Conservation (phyloP, 2,329 filamentous ascomycete species). For the Epichloe sp. region DNA sequence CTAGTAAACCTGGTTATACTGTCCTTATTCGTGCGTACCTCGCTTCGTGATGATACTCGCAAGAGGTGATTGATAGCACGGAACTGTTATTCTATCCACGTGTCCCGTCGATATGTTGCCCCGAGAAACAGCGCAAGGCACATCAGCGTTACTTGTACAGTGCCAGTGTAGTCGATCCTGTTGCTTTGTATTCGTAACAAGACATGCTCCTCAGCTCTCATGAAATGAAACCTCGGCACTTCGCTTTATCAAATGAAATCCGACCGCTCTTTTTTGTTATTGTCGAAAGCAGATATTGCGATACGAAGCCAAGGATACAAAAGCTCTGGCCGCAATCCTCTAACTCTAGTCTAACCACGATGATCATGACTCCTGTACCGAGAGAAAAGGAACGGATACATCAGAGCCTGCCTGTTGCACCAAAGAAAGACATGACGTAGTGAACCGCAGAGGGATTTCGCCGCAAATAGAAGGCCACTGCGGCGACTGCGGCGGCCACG, state of each 20-base stretch:
- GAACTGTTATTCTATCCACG: background rate
- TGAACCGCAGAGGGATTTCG: slow-evolving; percentile 24
- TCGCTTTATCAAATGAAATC: background rate
- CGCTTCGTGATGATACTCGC: background rate
- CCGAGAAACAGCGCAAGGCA: background rate
- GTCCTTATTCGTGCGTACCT: too few species aligned
- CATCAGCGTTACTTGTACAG: background rate
- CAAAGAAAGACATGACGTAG: slow-evolving; percentile 15
- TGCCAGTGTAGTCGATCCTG: background rate
- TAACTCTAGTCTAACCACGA: background rate
- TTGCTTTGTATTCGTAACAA: background rate
- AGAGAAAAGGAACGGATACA: background rate
- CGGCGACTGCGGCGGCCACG: slow-evolving; percentile 52
- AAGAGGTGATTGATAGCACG: background rate
- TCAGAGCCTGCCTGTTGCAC: slow-evolving; percentile 1
- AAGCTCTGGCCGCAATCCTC: background rate
- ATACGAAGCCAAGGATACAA: background rate
- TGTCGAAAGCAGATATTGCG: background rate
- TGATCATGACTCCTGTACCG: background rate
- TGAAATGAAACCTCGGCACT: too few species aligned
- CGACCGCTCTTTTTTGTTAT: background rate
- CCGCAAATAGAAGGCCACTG: slow-evolving; percentile 55
- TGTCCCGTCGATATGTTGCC: background rate
- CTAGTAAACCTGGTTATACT: too few species aligned
- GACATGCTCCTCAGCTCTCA: background rate